phyloP scores from a whole-genome alignment of 441 rosid genomes.

The Hypseocharis bilobata region DNA sequence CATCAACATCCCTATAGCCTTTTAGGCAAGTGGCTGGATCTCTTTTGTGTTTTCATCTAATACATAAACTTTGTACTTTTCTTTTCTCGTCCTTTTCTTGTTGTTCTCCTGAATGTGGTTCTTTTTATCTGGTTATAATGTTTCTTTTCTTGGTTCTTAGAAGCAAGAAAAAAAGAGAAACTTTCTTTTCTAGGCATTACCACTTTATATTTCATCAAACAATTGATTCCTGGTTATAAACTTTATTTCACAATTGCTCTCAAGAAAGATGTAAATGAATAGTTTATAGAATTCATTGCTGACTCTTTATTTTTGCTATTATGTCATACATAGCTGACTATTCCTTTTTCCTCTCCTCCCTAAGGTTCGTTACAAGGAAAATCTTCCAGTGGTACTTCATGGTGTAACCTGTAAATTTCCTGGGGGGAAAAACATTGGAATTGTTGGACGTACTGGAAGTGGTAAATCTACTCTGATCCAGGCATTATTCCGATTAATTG shows the following conservation, averaged over 20 bases:
- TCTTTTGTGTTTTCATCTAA: no score
- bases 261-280: not conserved
- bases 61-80: no score
- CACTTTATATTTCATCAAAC: not conserved
- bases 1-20: not conserved
- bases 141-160: not conserved
- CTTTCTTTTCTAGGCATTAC: not conserved
- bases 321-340: constrained; percentile 12
- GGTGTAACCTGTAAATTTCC: constrained; percentile 79
- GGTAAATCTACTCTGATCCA: constrained; percentile 96
- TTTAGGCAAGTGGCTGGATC: no score
- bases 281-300: not conserved
- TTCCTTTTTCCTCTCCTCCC: constrained; percentile 16
- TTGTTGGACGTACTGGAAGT: constrained; percentile 97
- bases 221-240: no score
- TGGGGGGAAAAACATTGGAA: constrained; percentile 90
- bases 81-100: not conserved
- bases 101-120: not conserved
- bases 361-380: constrained; percentile 87
- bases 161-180: not conserved
- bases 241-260: not conserved
- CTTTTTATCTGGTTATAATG: not conserved
- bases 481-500: constrained; percentile 89
- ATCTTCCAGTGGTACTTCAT: constrained; percentile 89
- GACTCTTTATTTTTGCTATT: not conserved